phyloP scores from a whole-genome alignment of 2,329 filamentous ascomycete genomes.

The Ramularia endophylla region DNA sequence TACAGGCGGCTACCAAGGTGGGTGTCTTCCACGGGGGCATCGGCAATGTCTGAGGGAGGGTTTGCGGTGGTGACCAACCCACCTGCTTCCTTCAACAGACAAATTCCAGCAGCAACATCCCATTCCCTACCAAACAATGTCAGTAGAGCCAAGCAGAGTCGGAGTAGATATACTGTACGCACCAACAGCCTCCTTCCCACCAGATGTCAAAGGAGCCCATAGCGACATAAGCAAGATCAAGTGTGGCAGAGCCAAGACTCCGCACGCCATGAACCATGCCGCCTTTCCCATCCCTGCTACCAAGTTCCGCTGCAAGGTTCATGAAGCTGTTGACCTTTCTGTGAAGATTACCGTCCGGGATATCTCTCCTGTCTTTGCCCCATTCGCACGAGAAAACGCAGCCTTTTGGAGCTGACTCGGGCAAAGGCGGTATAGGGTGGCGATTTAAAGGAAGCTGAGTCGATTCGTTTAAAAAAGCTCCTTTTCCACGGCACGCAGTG shows the following conservation, averaged over 20 bases:
- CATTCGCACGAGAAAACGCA: constrained; percentile 73
- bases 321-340: constrained; percentile 69
- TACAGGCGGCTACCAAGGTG: constrained; percentile 64
- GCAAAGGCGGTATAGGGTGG: constrained; percentile 58
- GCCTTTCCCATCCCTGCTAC: constrained; percentile 57
- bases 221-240: constrained; percentile 69
- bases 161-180: constrained; percentile 2
- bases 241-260: constrained; percentile 65
- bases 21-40: constrained; percentile 53
- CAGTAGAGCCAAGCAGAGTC: not conserved
- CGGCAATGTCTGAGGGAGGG: constrained; percentile 54
- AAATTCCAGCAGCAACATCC: constrained; percentile 72
- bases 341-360: constrained; percentile 60
- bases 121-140: constrained; percentile 49
- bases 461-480: constrained; percentile 64
- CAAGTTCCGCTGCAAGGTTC: constrained; percentile 65
- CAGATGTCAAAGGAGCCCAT: constrained; percentile 71
- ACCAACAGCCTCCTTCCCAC: constrained; percentile 64
- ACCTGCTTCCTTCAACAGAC: constrained; percentile 66
- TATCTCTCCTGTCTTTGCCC: constrained; percentile 69
- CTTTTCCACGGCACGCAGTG: constrained; percentile 58
- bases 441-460: constrained; percentile 58
- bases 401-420: constrained; percentile 56
- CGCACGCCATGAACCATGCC: constrained; percentile 75
- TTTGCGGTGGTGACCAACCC: constrained; percentile 70